phyloP scores from a whole-genome alignment of 441 rosid species.

The Croton laevigatus region DNA sequence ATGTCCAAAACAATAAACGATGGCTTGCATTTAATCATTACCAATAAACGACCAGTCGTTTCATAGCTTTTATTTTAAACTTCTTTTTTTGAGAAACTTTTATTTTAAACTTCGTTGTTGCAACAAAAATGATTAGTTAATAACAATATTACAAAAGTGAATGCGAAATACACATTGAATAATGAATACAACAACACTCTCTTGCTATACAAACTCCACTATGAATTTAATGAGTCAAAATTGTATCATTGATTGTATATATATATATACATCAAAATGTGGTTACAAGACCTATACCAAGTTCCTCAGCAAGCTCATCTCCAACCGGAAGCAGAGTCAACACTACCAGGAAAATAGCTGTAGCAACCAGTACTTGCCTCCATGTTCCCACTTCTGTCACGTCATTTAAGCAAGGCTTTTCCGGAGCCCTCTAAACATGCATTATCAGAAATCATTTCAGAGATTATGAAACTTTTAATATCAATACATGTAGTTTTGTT shows the following conservation, averaged over 20 bases:
- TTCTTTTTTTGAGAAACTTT: too few species aligned
- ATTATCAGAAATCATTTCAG: background rate
- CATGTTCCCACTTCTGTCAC: constrained; percentile 92
- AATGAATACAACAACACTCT: background rate
- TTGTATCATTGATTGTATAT: constrained; percentile 24
- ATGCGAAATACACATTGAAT: constrained; percentile 14
- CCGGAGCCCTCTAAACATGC: constrained; percentile 67
- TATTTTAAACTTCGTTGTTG: too few species aligned
- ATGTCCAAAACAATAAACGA: too few species aligned
- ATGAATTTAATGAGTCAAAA: constrained; percentile 29
- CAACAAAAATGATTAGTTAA: background rate
- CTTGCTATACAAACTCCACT: constrained; percentile 7
- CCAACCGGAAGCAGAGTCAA: constrained; percentile 83
- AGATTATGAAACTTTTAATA: background rate
- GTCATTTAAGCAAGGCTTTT: constrained; percentile 85
- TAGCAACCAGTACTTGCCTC: constrained; percentile 65
- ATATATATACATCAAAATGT: constrained; percentile 45
- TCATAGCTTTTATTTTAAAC: too few species aligned
- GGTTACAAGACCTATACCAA: constrained; percentile 86
- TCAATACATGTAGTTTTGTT: background rate
- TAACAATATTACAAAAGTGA: constrained; percentile 16
- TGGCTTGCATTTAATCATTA: too few species aligned
- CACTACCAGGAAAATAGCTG: constrained; percentile 55
- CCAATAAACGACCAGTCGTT: too few species aligned
- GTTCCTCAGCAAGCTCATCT: constrained; percentile 95